Evolutionary conservation across 192 early-diverging fungal species (phyloP).

Genomic region (Gonapodya sp.): DNA sequence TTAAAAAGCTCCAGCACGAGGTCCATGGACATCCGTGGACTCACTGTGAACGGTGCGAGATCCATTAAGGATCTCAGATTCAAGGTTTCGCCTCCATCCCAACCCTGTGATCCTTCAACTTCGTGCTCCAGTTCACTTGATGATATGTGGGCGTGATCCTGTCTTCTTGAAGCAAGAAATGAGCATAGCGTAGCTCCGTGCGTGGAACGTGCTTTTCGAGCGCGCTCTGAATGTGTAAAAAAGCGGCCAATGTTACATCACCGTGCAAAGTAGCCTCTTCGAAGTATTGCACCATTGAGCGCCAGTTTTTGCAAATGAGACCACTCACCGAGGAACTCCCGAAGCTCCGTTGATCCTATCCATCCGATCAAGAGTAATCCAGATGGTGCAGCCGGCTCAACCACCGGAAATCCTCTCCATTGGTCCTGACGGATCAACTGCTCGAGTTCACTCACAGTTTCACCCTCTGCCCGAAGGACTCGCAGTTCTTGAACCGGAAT

Average conservation of each 20-base stretch:
- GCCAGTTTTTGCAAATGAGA: too few relatives aligned
- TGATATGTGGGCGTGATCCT: too few relatives aligned
- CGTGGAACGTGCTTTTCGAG: too few relatives aligned
- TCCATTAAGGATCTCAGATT: conserved; percentile 61
- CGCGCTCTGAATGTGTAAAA: too few relatives aligned
- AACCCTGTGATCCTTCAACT: too few relatives aligned
- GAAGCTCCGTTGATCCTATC: conserved; percentile 50
- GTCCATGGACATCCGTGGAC: conserved; percentile 57
- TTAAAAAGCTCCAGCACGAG: conserved; percentile 74
- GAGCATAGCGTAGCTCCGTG: too few relatives aligned
- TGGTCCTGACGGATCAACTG: conserved; percentile 38
- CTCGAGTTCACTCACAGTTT: conserved; percentile 35
- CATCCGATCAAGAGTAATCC: conserved; percentile 61
- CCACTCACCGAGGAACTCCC: conserved; percentile 32
- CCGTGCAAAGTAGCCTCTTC: too few relatives aligned
- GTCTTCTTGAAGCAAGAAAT: too few relatives aligned
- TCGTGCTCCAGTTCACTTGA: too few relatives aligned
- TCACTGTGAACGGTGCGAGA: conserved; percentile 60
- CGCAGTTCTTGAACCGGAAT: conserved; percentile 47
- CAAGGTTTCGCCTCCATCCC: not conserved
- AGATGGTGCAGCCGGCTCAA: conserved; percentile 30
- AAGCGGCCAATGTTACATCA: too few relatives aligned
- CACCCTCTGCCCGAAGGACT: conserved; percentile 34
- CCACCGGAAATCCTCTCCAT: conserved; percentile 65
- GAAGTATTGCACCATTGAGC: too few relatives aligned